Conservation (phyloP, 805 yeast genomes). For the Saccharomycopsis fermentans region DNA sequence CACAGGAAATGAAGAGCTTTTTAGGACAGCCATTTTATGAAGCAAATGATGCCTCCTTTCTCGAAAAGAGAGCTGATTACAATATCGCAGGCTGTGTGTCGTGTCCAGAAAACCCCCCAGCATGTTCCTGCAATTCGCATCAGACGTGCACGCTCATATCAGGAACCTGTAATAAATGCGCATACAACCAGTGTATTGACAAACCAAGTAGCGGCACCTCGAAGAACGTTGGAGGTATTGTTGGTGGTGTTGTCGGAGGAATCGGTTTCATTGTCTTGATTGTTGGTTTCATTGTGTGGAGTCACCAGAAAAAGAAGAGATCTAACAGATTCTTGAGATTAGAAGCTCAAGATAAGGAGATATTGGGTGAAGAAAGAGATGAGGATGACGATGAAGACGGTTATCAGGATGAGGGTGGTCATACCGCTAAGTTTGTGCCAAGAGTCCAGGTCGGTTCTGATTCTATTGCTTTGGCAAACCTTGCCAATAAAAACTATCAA, state of each 20-base stretch:
- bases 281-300: constrained; percentile 14
- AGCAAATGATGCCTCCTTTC: neutral
- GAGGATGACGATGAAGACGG: constrained; percentile 4
- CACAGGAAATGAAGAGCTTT: neutral
- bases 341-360: constrained; percentile 17
- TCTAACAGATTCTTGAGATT: constrained; percentile 11
- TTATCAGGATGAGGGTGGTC: neutral
- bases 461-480: neutral
- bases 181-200: constrained; percentile 4
- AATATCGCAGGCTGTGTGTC: constrained; percentile 2
- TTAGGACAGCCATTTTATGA: neutral
- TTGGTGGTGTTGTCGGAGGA: constrained; percentile 18
- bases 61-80: constrained; percentile 8
- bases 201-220: neutral
- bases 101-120: constrained; percentile 4
- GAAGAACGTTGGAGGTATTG: constrained; percentile 18
- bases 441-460: neutral
- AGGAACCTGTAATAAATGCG: constrained; percentile 11
- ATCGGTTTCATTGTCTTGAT: constrained; percentile 10
- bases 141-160: constrained; percentile 5
- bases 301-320: constrained; percentile 13
- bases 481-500: neutral
- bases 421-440: neutral
- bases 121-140: constrained; percentile 4
- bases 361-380: constrained; percentile 7